Evolutionary conservation across 2,329 filamentous ascomycete genomes (phyloP), one percentile per base, ranked within the genome.

Genomic region (Xylaria sp.): DNA sequence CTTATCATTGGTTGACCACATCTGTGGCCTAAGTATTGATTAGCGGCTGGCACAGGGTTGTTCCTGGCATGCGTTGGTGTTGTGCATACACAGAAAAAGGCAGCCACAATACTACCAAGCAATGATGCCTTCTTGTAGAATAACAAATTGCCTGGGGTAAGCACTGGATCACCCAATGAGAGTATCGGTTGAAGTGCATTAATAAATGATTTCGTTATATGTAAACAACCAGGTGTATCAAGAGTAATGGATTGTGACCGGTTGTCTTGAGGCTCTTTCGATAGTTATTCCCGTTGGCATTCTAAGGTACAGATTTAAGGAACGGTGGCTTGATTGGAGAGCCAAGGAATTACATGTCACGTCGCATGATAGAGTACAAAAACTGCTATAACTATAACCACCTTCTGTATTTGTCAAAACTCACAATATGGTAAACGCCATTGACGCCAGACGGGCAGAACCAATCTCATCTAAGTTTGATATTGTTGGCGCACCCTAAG

Each of bases 391-490:
- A 23, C 23, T 23, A 9, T 26, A 28, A 57, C 15, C 40, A 42
- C 33, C 53, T 51, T 59, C 40, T 48, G 38, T 26, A 65, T 65
- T 65, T 46, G 57, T 61, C 65, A 17, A 31, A 7, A 6, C 36
- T 40, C 28, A 15, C 9, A 20, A 53, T 51, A 13, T 13, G 31
- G 38, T 31, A 49, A 63, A 42, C 59, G 20, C 57, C 9, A 49
- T 46, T 28, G 20, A n/a, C 36, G 23, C 44, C 64, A n/a, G 20
- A 57, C 20, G 26, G 11, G 44, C 46, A 64, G 26, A n/a, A 44
- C 48, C n/a, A 65, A 23, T 6, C 38, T 40, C 20, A 26, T 40
- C 48, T 10, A 7, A 26, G 15, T 33, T 49, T 38, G 40, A 49
- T 48, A 33, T 56, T 13, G 23, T 20, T 38, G n/a, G 33, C 38